Percentiles rank a stretch among this genome's conserved stretches.
Conservation (phyloP, 768 basidiomycete genomes). For the Clathrus columnatus region DNA sequence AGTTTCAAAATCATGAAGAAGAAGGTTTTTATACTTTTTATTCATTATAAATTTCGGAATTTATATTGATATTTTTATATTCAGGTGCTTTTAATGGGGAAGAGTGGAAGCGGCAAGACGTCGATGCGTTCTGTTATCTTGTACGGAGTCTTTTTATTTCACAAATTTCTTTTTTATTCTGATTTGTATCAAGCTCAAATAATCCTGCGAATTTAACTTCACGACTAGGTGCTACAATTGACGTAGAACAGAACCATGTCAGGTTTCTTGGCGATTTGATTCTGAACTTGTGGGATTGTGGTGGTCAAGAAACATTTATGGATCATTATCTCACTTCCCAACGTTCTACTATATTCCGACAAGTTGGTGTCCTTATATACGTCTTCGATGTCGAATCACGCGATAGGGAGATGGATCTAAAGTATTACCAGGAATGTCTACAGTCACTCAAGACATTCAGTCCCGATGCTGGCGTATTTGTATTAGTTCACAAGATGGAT, state of each 20-base stretch:
- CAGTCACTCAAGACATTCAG: constrained; percentile 71
- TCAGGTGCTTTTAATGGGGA: constrained; percentile 96
- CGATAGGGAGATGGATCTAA: constrained; percentile 77
- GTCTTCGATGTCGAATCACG: constrained; percentile 92
- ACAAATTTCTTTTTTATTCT: constrained; percentile 6
- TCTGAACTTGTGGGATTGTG: constrained; percentile 97
- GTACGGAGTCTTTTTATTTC: no score
- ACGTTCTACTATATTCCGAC: constrained; percentile 89
- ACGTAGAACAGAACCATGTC: constrained; percentile 96
- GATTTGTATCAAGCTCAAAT: constrained; percentile 58
- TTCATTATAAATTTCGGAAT: not conserved
- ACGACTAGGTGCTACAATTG: constrained; percentile 91
- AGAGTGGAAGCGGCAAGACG: constrained; percentile 89
- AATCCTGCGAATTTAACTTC: constrained; percentile 88
- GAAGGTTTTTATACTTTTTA: constrained; percentile 17
- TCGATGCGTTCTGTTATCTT: constrained; percentile 99
- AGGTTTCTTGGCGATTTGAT: constrained; percentile 94
- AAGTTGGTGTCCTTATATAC: constrained; percentile 96
- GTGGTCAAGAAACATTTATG: constrained; percentile 97
- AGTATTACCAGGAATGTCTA: constrained; percentile 89
- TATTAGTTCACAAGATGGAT: constrained; percentile 98
- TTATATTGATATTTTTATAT: constrained; percentile 4
- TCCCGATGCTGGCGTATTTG: constrained; percentile 77
- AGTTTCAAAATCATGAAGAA: constrained; percentile 37
- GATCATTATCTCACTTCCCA: constrained; percentile 91